These are phyloP conservation scores for Nymphaea colorata DNA, from an alignment of 164 flowering plant genomes.

Conservation along the genomic window DNA sequence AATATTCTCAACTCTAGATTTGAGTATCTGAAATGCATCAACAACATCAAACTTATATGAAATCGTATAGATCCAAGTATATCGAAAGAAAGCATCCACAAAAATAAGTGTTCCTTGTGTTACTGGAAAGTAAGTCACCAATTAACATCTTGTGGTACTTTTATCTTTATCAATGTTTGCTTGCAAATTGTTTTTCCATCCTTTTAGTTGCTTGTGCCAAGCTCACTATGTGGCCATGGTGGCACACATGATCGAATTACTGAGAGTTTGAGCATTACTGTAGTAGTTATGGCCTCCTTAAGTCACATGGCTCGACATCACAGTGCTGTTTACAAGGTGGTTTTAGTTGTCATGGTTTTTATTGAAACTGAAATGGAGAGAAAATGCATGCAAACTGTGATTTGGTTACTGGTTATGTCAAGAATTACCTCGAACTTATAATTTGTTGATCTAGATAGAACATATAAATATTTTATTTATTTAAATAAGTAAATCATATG, in stretches of 20 bases:
- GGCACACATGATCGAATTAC: slow-evolving; percentile 31
- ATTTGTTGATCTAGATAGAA: slow-evolving; percentile 3
- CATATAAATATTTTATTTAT: too few relatives aligned
- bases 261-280: slow-evolving; percentile 24
- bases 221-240: slow-evolving; percentile 36
- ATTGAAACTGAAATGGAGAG: slow-evolving; percentile 31
- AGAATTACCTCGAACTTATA: slow-evolving; percentile 26
- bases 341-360: slow-evolving; percentile 34
- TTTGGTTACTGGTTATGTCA: slow-evolving; percentile 29
- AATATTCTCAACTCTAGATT: too few relatives aligned
- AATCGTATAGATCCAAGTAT: too few relatives aligned
- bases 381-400: slow-evolving; percentile 39
- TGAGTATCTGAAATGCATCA: too few relatives aligned
- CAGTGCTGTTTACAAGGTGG: slow-evolving; percentile 28
- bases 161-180: background rate
- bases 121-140: slow-evolving; percentile 38
- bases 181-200: background rate
- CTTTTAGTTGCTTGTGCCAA: slow-evolving; percentile 34
- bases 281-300: slow-evolving; percentile 14
- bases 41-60: too few relatives aligned
- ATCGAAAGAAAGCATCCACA: too few relatives aligned
- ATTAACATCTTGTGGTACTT: background rate
- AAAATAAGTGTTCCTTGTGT: slow-evolving; percentile 23
- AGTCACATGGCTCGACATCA: slow-evolving; percentile 35
- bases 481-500: too few relatives aligned